phyloP scores from a whole-genome alignment of 192 early-diverging fungal species.

The Coemansia pectinata region DNA sequence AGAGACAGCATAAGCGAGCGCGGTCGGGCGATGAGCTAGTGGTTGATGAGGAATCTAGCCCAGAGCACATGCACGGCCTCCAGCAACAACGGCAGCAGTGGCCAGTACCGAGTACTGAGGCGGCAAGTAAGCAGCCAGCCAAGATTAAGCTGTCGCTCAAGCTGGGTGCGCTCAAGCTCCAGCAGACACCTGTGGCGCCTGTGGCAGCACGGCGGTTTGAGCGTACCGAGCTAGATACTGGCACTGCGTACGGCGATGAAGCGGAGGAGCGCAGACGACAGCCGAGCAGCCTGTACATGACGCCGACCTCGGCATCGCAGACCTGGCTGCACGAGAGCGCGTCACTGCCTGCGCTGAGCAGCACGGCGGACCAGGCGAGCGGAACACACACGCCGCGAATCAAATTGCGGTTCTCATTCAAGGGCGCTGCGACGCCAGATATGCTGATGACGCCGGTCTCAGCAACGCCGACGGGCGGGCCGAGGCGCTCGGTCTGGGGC shows the following conservation, averaged over 20 bases:
- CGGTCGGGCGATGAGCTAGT: conserved; percentile 1
- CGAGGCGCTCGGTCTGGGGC: conserved; percentile 3
- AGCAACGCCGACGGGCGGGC: not conserved
- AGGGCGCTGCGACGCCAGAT: not conserved
- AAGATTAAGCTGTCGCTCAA: conserved; percentile 51
- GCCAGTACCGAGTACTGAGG: not conserved
- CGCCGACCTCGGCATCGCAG: conserved; percentile 1
- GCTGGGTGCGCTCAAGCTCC: conserved; percentile 25
- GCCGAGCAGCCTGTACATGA: conserved; percentile 1
- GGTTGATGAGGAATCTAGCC: not conserved
- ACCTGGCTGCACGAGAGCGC: conserved; percentile 2
- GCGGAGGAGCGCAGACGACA: conserved; percentile 2
- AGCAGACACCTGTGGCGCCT: not conserved
- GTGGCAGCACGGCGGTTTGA: not conserved
- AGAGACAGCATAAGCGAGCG: conserved; percentile 14
- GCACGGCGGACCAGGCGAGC: not conserved
- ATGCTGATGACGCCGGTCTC: conserved; percentile 4
- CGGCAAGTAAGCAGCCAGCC: conserved; percentile 12
- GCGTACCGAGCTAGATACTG: conserved; percentile 5
- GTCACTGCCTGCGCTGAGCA: not conserved
- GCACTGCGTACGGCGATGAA: not conserved
- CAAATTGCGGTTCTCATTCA: conserved; percentile 42
- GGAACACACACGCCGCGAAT: conserved; percentile 31
- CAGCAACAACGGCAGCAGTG: not conserved
- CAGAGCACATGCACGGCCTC: not conserved